Evolutionary conservation across 1,284 basidiomycete species (phyloP).

Genomic region (Papiliotrema flavescens): DNA sequence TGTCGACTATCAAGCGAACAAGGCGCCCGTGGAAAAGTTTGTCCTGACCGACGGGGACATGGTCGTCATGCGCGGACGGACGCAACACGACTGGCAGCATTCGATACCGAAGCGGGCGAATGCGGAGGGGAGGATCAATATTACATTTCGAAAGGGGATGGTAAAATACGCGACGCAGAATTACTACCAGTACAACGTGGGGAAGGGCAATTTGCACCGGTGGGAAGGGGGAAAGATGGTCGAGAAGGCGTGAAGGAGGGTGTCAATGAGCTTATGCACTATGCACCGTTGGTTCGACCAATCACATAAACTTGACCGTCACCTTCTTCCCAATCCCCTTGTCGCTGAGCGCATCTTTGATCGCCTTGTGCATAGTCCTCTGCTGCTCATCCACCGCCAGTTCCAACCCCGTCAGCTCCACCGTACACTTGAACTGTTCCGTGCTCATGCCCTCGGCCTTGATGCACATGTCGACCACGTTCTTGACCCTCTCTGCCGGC

Average conservation of each 20-base stretch:
- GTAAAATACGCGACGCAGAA: constrained; percentile 43
- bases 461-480: not conserved
- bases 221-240: constrained; percentile 26
- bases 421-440: too few relatives aligned
- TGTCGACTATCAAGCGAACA: constrained; percentile 30
- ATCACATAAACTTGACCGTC: not conserved
- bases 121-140: constrained; percentile 45
- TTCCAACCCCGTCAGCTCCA: too few relatives aligned
- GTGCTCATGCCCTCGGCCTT: not conserved
- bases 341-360: not conserved
- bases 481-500: not conserved
- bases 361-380: not conserved
- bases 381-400: not conserved
- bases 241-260: constrained; percentile 13
- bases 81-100: constrained; percentile 48
- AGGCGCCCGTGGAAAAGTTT: constrained; percentile 37
- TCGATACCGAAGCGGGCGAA: constrained; percentile 45
- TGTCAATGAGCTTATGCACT: not conserved
- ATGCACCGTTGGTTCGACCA: too few relatives aligned
- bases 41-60: constrained; percentile 41
- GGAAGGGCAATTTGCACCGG: constrained; percentile 27
- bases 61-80: constrained; percentile 48
- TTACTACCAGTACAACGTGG: constrained; percentile 40
- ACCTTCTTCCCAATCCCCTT: not conserved
- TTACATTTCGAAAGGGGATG: constrained; percentile 48